phyloP scores from a whole-genome alignment of 73 alveolate species.

The Strombidium stylifer region DNA sequence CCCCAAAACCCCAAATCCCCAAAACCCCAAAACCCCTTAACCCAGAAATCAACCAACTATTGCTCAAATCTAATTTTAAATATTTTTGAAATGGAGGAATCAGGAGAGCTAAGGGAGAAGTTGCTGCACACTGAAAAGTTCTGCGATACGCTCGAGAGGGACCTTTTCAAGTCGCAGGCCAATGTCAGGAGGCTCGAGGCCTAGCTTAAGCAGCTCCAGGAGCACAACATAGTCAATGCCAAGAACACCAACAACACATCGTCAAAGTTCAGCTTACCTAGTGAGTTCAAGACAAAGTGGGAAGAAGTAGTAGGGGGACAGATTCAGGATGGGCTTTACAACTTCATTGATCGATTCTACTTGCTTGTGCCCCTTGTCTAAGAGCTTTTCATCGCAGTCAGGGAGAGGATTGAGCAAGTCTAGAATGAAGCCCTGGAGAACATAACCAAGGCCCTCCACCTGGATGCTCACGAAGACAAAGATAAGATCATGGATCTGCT shows the following conservation, averaged over 20 bases:
- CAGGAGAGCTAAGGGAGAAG: background rate
- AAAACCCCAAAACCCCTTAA: no score
- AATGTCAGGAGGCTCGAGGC: constrained; percentile 3
- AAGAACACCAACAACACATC: constrained; percentile 43
- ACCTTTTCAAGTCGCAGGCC: background rate
- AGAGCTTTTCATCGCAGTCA: constrained; percentile 21
- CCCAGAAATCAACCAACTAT: no score
- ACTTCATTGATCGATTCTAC: constrained; percentile 32
- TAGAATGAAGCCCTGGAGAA: background rate
- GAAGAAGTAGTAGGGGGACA: constrained; percentile 46
- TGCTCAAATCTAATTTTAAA: no score
- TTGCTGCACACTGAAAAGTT: background rate
- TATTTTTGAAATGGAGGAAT: background rate
- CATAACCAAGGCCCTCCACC: constrained; percentile 5
- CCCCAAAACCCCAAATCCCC: no score
- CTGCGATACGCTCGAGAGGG: constrained; percentile 16
- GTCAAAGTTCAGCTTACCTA: constrained; percentile 37
- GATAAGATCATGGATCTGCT: background rate
- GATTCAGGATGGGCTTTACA: constrained; percentile 55
- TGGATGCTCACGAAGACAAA: constrained; percentile 9
- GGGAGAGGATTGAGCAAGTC: constrained; percentile 1
- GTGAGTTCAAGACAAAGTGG: constrained; percentile 58
- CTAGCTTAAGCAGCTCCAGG: constrained; percentile 15
- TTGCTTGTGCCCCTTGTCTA: constrained; percentile 47
- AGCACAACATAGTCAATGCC: constrained; percentile 36